A percentile compares a stretch with the other conserved stretches of the same genome.
phyloP scores from a whole-genome alignment of 2,329 filamentous ascomycete genomes.

The Aspergillus sp. region DNA sequence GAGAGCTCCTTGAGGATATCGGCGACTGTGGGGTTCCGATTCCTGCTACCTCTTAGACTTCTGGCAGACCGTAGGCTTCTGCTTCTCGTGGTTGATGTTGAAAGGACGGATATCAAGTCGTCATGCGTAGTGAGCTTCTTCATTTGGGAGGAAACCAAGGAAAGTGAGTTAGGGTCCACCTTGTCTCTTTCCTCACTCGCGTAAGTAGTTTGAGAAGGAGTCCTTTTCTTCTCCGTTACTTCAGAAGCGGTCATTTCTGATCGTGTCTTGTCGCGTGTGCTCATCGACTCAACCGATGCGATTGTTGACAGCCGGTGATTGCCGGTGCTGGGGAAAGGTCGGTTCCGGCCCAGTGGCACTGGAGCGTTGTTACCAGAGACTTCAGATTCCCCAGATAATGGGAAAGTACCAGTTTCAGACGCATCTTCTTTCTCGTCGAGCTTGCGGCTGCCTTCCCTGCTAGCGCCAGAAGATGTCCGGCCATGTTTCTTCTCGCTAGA shows the following conservation, averaged over 20 bases:
- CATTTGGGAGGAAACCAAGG: conserved; percentile 50
- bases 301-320: conserved; percentile 58
- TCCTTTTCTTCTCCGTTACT: conserved; percentile 27
- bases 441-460: conserved; percentile 14
- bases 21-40: conserved; percentile 66
- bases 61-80: conserved; percentile 73
- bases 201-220: conserved; percentile 14
- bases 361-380: conserved; percentile 38
- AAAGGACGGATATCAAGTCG: conserved; percentile 90
- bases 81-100: conserved; percentile 60
- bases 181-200: conserved; percentile 48
- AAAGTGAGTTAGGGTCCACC: conserved; percentile 43
- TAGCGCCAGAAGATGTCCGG: conserved; percentile 16
- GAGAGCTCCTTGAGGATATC: conserved; percentile 79
- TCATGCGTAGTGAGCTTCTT: conserved; percentile 85
- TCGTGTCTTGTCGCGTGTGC: conserved; percentile 28
- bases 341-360: conserved; percentile 42
- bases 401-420: conserved; percentile 28
- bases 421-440: conserved; percentile 27
- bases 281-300: conserved; percentile 56
- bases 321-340: conserved; percentile 54
- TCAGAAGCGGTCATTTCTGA: conserved; percentile 16
- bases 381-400: conserved; percentile 39
- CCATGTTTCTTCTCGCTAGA: conserved; percentile 14
- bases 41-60: conserved; percentile 73